phyloP scores from a whole-genome alignment of 169 alveolate species.

The Eimeria necatrix region DNA sequence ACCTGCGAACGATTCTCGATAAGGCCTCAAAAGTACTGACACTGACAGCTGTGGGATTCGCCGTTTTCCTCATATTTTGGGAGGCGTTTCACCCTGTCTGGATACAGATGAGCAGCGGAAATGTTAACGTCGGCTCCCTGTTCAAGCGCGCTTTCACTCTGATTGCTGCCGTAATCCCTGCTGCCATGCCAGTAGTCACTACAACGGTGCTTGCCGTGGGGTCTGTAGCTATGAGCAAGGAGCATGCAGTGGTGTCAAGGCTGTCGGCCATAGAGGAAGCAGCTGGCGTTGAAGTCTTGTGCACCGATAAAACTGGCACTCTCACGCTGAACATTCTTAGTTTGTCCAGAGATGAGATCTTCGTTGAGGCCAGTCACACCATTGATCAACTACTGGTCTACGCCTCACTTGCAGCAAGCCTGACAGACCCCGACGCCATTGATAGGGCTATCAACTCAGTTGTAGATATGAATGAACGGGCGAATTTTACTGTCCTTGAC shows the following conservation, averaged over 20 bases:
- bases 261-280: conserved; percentile 90
- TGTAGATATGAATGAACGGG: conserved; percentile 76
- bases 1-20: conserved; percentile 76
- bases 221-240: conserved; percentile 87
- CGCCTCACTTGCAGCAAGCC: conserved; percentile 83
- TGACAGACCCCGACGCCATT: conserved; percentile 80
- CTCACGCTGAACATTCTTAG: conserved; percentile 93
- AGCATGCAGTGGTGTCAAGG: conserved; percentile 90
- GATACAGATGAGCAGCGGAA: conserved; percentile 45
- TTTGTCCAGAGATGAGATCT: conserved; percentile 82
- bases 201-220: conserved; percentile 91
- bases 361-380: conserved; percentile 76
- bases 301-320: conserved; percentile 96
- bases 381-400: conserved; percentile 71
- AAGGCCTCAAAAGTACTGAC: conserved; percentile 70
- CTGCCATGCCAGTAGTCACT: conserved; percentile 89
- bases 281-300: conserved; percentile 91
- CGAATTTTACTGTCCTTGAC: conserved; percentile 76
- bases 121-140: conserved; percentile 24
- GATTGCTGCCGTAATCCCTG: conserved; percentile 80
- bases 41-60: conserved; percentile 73
- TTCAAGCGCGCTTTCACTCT: conserved; percentile 80
- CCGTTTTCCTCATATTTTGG: conserved; percentile 79
- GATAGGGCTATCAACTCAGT: conserved; percentile 75
- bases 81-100: conserved; percentile 79